Base-by-base conservation (phyloP, 179 eudicot genomes). In the Sideroxylon spinosum region DNA sequence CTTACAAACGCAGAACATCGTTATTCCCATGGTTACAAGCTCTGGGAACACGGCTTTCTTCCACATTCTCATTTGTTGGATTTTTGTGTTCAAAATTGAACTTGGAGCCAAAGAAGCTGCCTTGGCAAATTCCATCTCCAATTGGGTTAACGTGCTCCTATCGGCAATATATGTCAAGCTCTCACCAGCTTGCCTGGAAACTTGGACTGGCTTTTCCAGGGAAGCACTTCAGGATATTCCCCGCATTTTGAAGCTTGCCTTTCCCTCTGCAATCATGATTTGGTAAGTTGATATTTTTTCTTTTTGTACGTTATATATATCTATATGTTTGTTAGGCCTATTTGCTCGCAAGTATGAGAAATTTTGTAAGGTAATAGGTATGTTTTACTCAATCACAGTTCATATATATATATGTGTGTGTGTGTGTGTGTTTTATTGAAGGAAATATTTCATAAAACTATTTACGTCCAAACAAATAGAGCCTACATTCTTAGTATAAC, bases 261-360 rank as follows among this genome's bases (percentile, higher is more conserved):
- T 92, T 76, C 91, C 97, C 74, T 92, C 95, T 0, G 91, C 95
- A 46, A 48, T 81, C n/a, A 92, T 92, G 97, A 86, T 91, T 13
- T 92, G 97, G 97, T 87, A 82, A 80, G 84, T 79, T n/a, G 67
- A n/a, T 4, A 17, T 9, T 32, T 12, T 16, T 65, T 65, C 32
- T 70, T 32, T 4, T 57, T 60, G 13, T 10, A 20, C 20, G 17
- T 2, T 19, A 6, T 76, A 48, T 63, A 23, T 50, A 64, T 37
- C 1, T 3, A 37, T 1, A 37, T 37, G 44, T 37, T 6, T 37
- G 5, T 37, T 37, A 37, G 44, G 44, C 44, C 44, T 37, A 37
- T 37, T 37, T 37, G 44, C 3, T 37, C 5, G 44, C 44, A 37
- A 37, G 44, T 37, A 37, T 1, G 5, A 37, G 44, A 37, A 37